Evolutionary conservation across 2,329 filamentous ascomycete genomes (phyloP), one percentile per base, ranked within the genome.

Genomic region (Arthrinium phaeospermum): DNA sequence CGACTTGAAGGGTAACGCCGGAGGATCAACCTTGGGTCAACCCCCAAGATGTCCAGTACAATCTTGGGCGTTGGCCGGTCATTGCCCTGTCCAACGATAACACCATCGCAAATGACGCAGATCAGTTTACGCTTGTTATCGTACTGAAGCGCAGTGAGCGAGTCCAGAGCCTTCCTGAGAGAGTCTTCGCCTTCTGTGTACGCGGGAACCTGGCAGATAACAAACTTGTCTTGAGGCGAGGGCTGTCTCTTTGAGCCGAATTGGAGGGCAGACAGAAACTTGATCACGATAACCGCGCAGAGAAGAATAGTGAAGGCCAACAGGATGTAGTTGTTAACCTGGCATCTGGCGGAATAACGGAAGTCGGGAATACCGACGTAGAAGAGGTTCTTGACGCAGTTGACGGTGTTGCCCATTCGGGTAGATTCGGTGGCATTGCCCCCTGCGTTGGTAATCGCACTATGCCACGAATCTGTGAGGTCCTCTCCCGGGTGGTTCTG

Each of bases 111-210:
- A 77, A 99, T 94, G 74, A 99, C 94, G 78, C 92, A 96, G 76
- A 99, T 96, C 37, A 99, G 90, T 85, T 99, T 99, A 75, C 96
- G 90, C 86, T 99, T 99, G 84, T 99, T 98, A 84, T 99, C 96
- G 78, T 99, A 99, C 77, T 97, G 93, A 22, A 99, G 88, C 16
- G 95, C 94, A 22, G 96, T 98, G 73, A 98, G 88, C 0, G 96
- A 98, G 81, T 99, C 96, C 2, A 99, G 88, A 70, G 95, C 96
- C 80, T 98, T 97, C 71, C 96, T 89, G 12, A 99, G 86, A 4
- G 95, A 96, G 78, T 99, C 96, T 86, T 99, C 96, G 78, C 95
- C 96, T 86, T 99, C 96, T 0, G 96, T 99, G 80, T 99, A 99
- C 6, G 96, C 96, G 13, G 96, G 96, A 45, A 99, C 95, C 82